These are phyloP conservation scores for Nidularia sp. DNA, from an alignment of 768 basidiomycete genomes.

Conservation along the genomic window DNA sequence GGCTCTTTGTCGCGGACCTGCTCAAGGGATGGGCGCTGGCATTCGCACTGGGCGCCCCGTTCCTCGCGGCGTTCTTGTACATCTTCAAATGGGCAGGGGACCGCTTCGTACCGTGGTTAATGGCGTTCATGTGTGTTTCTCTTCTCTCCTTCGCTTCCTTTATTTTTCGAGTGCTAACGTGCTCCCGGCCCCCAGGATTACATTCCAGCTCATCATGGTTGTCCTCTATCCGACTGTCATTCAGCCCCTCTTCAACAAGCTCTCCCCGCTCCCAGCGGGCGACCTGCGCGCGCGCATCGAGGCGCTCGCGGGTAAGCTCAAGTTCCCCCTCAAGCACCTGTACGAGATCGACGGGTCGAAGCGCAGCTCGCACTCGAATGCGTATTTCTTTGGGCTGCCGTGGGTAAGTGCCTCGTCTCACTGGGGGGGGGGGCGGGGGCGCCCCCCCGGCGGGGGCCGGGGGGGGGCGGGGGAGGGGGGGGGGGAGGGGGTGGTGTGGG, in stretches of 20 bases:
- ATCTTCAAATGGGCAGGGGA: constrained; percentile 94
- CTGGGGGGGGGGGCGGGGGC: no score
- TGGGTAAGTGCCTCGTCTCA: constrained; percentile 65
- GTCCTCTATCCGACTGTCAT: constrained; percentile 82
- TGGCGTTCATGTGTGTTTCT: constrained; percentile 78
- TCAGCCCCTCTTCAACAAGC: constrained; percentile 96
- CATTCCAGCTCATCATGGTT: constrained; percentile 83
- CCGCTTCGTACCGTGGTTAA: constrained; percentile 88
- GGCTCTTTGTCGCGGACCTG: constrained; percentile 73
- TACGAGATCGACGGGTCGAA: constrained; percentile 98
- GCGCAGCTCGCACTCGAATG: constrained; percentile 92
- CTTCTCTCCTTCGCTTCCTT: background rate
- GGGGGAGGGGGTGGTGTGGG: no score
- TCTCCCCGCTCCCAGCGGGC: constrained; percentile 78
- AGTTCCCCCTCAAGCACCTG: constrained; percentile 90
- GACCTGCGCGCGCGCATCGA: constrained; percentile 79
- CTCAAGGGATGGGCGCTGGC: constrained; percentile 76
- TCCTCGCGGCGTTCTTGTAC: constrained; percentile 82
- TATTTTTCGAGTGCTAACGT: background rate
- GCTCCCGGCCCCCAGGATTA: constrained; percentile 42
- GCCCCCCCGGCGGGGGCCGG: no score
- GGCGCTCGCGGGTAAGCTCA: constrained; percentile 69
- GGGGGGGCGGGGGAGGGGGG: no score
- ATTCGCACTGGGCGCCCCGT: constrained; percentile 74
- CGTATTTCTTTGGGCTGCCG: constrained; percentile 97